Base-by-base conservation (phyloP, 306 rosid genomes). In the Mucuna pruriens region DNA sequence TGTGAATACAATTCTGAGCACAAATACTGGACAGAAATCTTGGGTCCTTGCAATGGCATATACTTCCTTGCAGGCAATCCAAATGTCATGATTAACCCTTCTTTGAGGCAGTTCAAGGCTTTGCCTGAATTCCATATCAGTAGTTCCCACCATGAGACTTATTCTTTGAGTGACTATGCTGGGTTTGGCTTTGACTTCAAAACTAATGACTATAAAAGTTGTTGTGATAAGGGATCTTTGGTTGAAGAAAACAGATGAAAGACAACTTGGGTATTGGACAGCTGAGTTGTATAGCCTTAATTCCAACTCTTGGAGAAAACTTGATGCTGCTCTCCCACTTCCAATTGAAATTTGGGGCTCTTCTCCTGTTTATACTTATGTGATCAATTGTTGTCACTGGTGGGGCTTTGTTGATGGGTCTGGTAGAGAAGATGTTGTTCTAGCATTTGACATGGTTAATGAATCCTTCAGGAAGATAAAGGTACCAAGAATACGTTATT, bases 1-100 rank as follows among this genome's bases (percentile, higher is more conserved):
- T 20, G 3, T 42, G 71, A 75, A 57, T 82, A 65, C 17, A 40
- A 55, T 48, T 82, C 85, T 15, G 80, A 82, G 1, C 75, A 75
- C 49, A 74, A 66, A 57, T 82, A 82, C 23, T 82, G 85, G 85
- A 17, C 51, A 13, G 85, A 82, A 66, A 82, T 82, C 4, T 17
- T 45, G 52, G 85, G 85, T 75, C 85, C 85, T 38, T 82, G 81
- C 74, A 82, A 82, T 31, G 85, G 85, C 9, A 15, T 82, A 26
- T 82, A 52, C 25, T 66, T 82, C 23, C 52, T 82, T 2, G 81
- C 65, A 44, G 85, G 85, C 15, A 82, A 82, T 8, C 85, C 85
- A 4, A 75, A 66, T 54, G 70, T 82, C 13, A 2, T 82, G 40
- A 75, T 81, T 17, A 81, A 81, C 49, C 85, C 80, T 40, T 74